Base-by-base conservation (phyloP, 2,329 filamentous ascomycete species). In the Didymella lethalis region DNA sequence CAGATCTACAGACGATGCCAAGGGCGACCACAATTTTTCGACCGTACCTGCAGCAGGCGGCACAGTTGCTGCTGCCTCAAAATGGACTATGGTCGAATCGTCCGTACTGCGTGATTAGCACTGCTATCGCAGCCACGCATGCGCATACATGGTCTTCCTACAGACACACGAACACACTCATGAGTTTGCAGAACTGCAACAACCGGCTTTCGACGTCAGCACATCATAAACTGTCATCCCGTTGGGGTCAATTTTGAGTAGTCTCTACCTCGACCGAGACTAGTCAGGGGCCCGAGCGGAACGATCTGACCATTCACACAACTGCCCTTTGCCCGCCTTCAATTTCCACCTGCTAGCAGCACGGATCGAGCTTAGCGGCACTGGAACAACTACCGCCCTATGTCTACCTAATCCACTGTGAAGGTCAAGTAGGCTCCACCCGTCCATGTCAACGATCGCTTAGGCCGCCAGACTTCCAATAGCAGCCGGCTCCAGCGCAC, bases 11-110 rank as follows among this genome's bases (percentile, higher is more conserved):
- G 36, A 38, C 14, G n/a, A 40, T 40, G 36, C 36, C 18, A 40
- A 32, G 7, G 2, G 46, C 20, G 46, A 23, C 31, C 32, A 34
- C 46, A 38, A 38, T 36, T 38, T 14, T 12, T 26, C 16, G 31
- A 38, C 20, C 29, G 46, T 36, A 36, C 46, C 46, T 38, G 46
- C 46, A 38, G 46, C 29, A 28, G 46, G 46, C 32, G 45, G 46
- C 32, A 20, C 20, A 26, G 46, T 16, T 36, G 11, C 6, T 44
- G 11, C 23, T 23, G 20, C 23, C 14, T 43, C 20, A 20, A 43
- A 23, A 16, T 11, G 18, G 16, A 11, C n/a, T 14, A 16, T 3
- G 16, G 40, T 43, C 20, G 12, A 14, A 20, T 25, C 20, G 8
- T 32, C 12, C 29, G 36, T 16, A 8, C 3, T 25, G 45, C 7